Percentiles rank a stretch among this genome's conserved stretches.
Evolutionary conservation across 2,329 filamentous ascomycete species (phyloP).

Genomic region (Colletotrichum cereale): DNA sequence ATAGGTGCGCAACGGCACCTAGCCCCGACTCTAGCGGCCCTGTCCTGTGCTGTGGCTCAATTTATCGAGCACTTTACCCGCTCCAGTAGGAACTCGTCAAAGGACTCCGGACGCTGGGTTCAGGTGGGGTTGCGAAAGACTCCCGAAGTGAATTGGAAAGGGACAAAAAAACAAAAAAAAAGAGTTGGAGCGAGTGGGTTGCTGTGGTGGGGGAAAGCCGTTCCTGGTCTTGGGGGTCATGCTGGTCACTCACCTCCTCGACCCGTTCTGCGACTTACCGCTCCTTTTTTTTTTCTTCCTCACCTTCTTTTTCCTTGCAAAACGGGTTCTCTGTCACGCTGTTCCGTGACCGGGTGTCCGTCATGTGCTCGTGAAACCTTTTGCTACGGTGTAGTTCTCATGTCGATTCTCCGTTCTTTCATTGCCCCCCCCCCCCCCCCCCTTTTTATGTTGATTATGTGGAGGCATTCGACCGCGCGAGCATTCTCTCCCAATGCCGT

Average conservation of each 20-base stretch:
- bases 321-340: slow-evolving; percentile 2
- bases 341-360: neutral
- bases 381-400: neutral
- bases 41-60: slow-evolving; percentile 9
- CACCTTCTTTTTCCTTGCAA: neutral
- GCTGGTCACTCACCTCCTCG: slow-evolving; percentile 10
- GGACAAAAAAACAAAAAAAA: no score
- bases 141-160: no score
- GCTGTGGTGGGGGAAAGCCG: neutral
- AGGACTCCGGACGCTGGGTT: slow-evolving; percentile 30
- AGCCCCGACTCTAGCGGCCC: slow-evolving; percentile 33
- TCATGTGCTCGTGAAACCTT: slow-evolving; percentile 23
- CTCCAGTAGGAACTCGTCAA: slow-evolving; percentile 27
- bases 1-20: slow-evolving; percentile 39
- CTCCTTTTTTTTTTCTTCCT: slow-evolving; percentile 19
- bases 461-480: neutral
- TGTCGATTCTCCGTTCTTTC: neutral
- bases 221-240: slow-evolving; percentile 12
- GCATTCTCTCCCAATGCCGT: neutral
- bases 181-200: slow-evolving; percentile 22
- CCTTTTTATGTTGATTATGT: slow-evolving; percentile 30
- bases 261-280: slow-evolving; percentile 21
- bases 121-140: slow-evolving; percentile 14
- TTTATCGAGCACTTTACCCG: slow-evolving; percentile 40
- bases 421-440: neutral